Percentiles rank a stretch among this genome's conserved stretches.
Evolutionary conservation across 495 filamentous ascomycete species (phyloP).

Genomic region (Lophium mytilinum): DNA sequence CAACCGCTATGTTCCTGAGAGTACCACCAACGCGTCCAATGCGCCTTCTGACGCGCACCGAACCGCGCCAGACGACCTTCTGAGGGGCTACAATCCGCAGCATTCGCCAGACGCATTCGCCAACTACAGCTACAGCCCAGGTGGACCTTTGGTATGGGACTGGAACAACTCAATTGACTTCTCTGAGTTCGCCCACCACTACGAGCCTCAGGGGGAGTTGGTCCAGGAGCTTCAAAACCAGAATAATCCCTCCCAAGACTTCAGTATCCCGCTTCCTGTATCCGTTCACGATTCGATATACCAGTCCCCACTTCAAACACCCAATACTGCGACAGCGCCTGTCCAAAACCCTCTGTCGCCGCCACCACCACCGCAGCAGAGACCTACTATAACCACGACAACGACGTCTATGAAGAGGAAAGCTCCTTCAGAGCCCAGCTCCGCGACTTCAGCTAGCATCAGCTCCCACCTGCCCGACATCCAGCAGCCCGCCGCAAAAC

Average conservation of each 20-base stretch:
- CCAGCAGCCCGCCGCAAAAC: conserved; percentile 17
- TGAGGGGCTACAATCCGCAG: conserved; percentile 8
- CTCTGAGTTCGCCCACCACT: conserved; percentile 27
- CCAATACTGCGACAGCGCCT: not conserved
- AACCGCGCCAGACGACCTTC: not conserved
- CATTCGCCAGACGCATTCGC: conserved; percentile 11
- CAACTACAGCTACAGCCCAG: conserved; percentile 11
- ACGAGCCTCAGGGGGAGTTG: conserved; percentile 36
- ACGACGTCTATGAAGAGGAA: conserved; percentile 31
- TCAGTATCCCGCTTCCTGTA: conserved; percentile 28
- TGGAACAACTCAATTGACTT: conserved; percentile 27
- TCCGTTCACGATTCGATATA: conserved; percentile 6
- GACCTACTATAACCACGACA: conserved; percentile 18
- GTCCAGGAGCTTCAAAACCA: conserved; percentile 28
- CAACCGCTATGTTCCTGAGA: conserved; percentile 16
- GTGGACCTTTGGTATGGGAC: conserved; percentile 26
- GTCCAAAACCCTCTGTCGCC: conserved; percentile 20
- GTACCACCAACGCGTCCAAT: conserved; percentile 4
- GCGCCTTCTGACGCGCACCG: conserved; percentile 4
- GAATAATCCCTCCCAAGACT: conserved; percentile 20
- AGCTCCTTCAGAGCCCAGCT: conserved; percentile 25
- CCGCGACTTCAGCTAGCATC: conserved; percentile 16
- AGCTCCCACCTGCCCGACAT: conserved; percentile 5
- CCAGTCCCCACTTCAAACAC: conserved; percentile 9
- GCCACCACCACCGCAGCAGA: conserved; percentile 8